These are phyloP conservation scores for Eucalyptus decipiens DNA, from an alignment of 345 rosid genomes.

Conservation along the genomic window DNA sequence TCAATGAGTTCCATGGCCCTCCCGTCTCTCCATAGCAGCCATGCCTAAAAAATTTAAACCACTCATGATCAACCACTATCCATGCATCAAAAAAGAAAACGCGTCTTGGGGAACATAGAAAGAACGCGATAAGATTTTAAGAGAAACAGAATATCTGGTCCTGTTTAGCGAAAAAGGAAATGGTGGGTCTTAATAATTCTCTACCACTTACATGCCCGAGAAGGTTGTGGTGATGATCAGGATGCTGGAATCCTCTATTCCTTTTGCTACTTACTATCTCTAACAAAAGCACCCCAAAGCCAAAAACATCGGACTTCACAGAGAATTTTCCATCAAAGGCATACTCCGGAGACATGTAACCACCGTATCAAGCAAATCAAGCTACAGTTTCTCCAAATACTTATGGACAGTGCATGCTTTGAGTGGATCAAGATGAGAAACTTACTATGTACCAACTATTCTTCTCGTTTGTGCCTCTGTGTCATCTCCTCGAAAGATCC, in stretches of 20 bases:
- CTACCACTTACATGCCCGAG: neutral
- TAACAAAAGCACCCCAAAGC: neutral
- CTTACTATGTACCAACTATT: neutral
- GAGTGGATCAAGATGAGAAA: neutral
- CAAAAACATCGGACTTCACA: neutral
- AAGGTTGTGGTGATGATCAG: conserved; percentile 2
- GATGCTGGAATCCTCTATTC: conserved; percentile 25
- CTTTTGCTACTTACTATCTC: conserved; percentile 27
- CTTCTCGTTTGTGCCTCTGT: neutral
- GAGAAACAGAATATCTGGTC: neutral
- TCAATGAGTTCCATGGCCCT: neutral
- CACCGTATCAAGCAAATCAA: neutral
- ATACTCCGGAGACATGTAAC: neutral
- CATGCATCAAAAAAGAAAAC: neutral
- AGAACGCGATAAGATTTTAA: neutral
- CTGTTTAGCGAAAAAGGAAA: neutral
- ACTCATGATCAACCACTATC: neutral
- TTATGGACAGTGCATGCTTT: neutral
- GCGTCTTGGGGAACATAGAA: neutral
- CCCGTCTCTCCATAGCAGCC: conserved; percentile 9
- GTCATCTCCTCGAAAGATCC: neutral
- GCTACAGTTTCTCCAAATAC: neutral
- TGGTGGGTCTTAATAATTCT: neutral
- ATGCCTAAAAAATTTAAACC: neutral
- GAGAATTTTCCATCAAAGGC: neutral